phyloP scores from a whole-genome alignment of 2,329 filamentous ascomycete species.

The Amylocarpus encephaloides region DNA sequence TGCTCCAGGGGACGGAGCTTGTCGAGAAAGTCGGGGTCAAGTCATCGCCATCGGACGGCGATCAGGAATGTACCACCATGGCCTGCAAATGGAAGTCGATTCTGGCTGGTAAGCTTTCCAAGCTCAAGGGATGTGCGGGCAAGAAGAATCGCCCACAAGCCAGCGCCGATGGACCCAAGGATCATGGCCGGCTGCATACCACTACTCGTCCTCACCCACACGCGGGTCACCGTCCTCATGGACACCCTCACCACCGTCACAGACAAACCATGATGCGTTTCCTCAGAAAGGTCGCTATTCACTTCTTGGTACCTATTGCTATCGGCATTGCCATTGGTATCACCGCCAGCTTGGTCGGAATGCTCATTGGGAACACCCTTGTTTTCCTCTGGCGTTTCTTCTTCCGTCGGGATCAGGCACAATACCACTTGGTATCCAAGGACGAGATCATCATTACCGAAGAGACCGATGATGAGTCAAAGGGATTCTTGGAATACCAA shows the following conservation, averaged over 20 bases:
- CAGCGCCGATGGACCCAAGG: slow-evolving; percentile 16
- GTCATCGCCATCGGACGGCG: slow-evolving; percentile 28
- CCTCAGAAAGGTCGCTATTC: slow-evolving; percentile 50
- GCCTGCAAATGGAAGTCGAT: slow-evolving; percentile 51
- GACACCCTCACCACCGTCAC: slow-evolving; percentile 32
- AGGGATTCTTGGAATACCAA: slow-evolving; percentile 22
- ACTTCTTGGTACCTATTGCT: slow-evolving; percentile 61
- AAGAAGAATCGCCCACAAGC: slow-evolving; percentile 24
- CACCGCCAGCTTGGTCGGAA: slow-evolving; percentile 59
- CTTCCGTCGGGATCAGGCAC: slow-evolving; percentile 37
- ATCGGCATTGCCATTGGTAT: slow-evolving; percentile 65
- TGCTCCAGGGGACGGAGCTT: slow-evolving; percentile 39
- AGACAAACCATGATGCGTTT: slow-evolving; percentile 40
- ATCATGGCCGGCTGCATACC: slow-evolving; percentile 17
- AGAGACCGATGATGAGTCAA: slow-evolving; percentile 21
- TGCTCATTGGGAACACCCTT: slow-evolving; percentile 57
- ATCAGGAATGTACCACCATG: slow-evolving; percentile 37
- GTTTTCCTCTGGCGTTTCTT: slow-evolving; percentile 53
- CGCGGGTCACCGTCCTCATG: slow-evolving; percentile 15
- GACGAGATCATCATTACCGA: slow-evolving; percentile 15
- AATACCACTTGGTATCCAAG: slow-evolving; percentile 21
- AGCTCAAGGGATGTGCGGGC: slow-evolving; percentile 35
- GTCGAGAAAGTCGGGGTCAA: slow-evolving; percentile 34
- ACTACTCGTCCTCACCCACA: slow-evolving; percentile 19
- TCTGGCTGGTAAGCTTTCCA: slow-evolving; percentile 40